Conservation (phyloP, 2,329 filamentous ascomycete species). For the Colletotrichum musae region DNA sequence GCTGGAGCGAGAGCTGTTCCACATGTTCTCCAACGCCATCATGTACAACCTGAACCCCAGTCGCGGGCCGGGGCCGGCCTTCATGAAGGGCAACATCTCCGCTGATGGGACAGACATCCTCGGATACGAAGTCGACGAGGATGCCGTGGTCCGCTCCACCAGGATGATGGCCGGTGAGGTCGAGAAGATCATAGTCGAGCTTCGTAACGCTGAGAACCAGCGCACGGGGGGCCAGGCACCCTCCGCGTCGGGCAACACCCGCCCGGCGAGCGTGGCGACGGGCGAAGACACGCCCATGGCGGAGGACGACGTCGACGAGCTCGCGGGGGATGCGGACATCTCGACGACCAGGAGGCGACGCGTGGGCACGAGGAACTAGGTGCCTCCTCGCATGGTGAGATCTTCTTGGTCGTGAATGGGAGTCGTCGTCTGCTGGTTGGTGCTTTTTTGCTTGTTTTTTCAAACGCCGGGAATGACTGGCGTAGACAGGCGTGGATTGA, state of each 20-base stretch:
- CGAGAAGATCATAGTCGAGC: conserved; percentile 81
- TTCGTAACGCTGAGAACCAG: conserved; percentile 80
- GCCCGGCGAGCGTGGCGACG: conserved; percentile 54
- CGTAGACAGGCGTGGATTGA: neutral
- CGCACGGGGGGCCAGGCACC: conserved; percentile 54
- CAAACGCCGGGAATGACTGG: too few species aligned
- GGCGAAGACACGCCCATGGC: conserved; percentile 60
- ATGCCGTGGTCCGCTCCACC: conserved; percentile 89
- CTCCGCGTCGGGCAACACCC: conserved; percentile 45
- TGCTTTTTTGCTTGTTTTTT: too few species aligned
- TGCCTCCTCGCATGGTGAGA: conserved; percentile 31
- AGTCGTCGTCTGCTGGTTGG: too few species aligned
- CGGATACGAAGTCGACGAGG: conserved; percentile 81
- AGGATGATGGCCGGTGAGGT: conserved; percentile 92
- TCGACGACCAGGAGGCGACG: conserved; percentile 54
- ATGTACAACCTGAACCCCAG: conserved; percentile 96
- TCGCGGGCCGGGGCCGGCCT: conserved; percentile 76
- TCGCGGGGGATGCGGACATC: conserved; percentile 57
- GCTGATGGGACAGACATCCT: conserved; percentile 62
- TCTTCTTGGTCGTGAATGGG: neutral
- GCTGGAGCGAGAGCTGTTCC: conserved; percentile 91
- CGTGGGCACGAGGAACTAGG: conserved; percentile 52
- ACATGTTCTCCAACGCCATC: conserved; percentile 98
- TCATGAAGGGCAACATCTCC: conserved; percentile 59
- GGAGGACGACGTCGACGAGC: conserved; percentile 64